These are phyloP conservation scores for Phytophthora nicotianae DNA, from an alignment of 352 stramenopile genomes.

Conservation along the genomic window DNA sequence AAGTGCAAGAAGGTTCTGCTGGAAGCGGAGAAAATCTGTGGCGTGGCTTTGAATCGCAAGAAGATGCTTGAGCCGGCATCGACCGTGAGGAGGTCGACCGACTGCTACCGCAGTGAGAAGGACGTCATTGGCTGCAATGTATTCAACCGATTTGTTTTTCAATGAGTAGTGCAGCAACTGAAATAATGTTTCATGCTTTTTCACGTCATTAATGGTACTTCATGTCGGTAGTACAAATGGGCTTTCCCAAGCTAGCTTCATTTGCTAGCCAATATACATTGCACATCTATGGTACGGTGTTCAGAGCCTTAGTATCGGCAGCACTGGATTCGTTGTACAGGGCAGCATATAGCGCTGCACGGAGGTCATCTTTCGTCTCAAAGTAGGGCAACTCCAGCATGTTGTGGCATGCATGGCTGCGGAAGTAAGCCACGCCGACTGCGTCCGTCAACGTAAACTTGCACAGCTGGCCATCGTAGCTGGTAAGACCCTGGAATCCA, in stretches of 20 bases:
- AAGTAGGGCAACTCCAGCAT: constrained; percentile 95
- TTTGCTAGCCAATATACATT: constrained; percentile 1
- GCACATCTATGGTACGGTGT: constrained; percentile 31
- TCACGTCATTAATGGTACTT: no score
- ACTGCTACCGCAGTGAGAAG: constrained; percentile 29
- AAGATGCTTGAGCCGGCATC: constrained; percentile 46
- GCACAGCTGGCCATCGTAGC: constrained; percentile 71
- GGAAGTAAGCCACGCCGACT: constrained; percentile 34
- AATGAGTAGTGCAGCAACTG: not conserved
- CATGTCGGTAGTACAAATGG: not conserved
- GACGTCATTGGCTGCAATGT: not conserved
- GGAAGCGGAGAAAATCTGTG: constrained; percentile 22
- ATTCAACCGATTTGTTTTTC: no score
- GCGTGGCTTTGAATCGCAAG: constrained; percentile 45
- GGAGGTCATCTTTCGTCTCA: constrained; percentile 76
- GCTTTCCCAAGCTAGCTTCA: not conserved
- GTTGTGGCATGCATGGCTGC: constrained; percentile 73
- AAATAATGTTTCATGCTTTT: no score
- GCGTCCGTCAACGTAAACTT: constrained; percentile 59
- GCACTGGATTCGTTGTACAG: constrained; percentile 44
- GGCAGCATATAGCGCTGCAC: constrained; percentile 49
- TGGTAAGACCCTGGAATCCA: constrained; percentile 69
- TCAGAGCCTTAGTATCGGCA: constrained; percentile 9
- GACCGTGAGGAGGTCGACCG: constrained; percentile 33
- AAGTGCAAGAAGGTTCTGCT: constrained; percentile 40